phyloP scores from a whole-genome alignment of 768 basidiomycete species.

The Mrakia frigida region DNA sequence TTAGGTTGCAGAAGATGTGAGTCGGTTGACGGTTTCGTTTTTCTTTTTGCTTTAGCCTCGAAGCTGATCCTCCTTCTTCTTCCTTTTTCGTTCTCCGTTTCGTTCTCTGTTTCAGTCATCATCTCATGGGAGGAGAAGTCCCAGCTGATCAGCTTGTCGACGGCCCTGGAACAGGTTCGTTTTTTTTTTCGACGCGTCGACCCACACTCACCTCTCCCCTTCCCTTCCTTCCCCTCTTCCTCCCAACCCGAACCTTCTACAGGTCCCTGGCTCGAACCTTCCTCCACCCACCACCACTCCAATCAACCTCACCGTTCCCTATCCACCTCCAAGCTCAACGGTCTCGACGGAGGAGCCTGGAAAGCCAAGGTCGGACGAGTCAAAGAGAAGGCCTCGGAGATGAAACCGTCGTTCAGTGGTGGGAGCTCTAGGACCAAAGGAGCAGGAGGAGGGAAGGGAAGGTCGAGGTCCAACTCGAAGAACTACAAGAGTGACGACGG shows the following conservation, averaged over 20 bases:
- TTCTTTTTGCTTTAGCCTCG: neutral
- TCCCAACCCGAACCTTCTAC: neutral
- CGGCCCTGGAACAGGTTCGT: neutral
- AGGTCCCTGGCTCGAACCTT: constrained; percentile 10
- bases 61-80: neutral
- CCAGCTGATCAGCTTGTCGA: neutral
- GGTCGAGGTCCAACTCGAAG: neutral
- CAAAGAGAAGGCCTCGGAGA: constrained; percentile 5
- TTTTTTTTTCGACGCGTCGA: neutral
- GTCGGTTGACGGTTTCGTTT: neutral
- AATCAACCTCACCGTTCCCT: neutral
- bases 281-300: neutral
- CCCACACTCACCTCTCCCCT: neutral
- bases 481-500: neutral
- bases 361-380: neutral
- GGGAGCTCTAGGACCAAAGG: neutral
- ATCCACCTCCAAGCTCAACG: neutral
- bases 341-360: neutral
- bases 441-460: neutral
- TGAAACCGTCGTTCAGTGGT: neutral
- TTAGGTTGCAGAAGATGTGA: constrained; percentile 9
- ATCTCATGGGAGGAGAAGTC: constrained; percentile 2
- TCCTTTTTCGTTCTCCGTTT: neutral
- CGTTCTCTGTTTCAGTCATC: neutral
- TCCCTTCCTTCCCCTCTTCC: neutral